A percentile compares a stretch with the other conserved stretches of the same genome.
phyloP scores from a whole-genome alignment of 2,329 filamentous ascomycete genomes.

The Aurifilum marmelostoma region DNA sequence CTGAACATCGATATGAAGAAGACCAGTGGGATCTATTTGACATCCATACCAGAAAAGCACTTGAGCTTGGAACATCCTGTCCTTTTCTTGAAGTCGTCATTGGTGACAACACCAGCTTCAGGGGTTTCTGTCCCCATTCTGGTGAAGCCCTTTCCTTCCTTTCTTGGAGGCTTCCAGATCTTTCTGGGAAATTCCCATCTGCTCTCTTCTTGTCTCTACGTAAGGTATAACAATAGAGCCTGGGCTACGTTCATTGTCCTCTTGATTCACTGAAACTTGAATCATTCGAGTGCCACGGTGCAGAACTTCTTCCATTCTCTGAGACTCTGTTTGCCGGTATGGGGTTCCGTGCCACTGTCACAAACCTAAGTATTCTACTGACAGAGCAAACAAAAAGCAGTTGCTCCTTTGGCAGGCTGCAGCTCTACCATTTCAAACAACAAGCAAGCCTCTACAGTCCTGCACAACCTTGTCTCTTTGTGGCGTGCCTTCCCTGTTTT shows the following conservation, averaged over 20 bases:
- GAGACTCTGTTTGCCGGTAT: not conserved
- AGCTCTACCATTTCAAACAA: not conserved
- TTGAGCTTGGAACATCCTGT: not conserved
- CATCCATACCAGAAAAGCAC: not conserved
- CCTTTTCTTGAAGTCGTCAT: too few relatives aligned
- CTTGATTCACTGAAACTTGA: not conserved
- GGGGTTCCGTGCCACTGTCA: not conserved
- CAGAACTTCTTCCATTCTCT: not conserved
- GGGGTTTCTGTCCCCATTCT: too few relatives aligned
- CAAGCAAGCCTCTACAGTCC: not conserved
- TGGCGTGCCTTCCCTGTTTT: not conserved
- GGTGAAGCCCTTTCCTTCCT: not conserved
- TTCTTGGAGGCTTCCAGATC: not conserved
- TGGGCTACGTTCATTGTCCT: not conserved
- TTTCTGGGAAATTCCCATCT: not conserved
- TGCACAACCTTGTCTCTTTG: not conserved
- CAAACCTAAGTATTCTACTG: not conserved
- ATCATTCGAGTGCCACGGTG: not conserved
- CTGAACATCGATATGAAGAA: not conserved
- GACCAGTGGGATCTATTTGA: not conserved
- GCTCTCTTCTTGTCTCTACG: not conserved
- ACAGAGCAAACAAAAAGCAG: not conserved
- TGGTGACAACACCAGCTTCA: too few relatives aligned
- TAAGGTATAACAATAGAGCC: not conserved
- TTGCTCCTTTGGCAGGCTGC: not conserved